A percentile compares a stretch with the other conserved stretches of the same genome.
Conservation (phyloP, 495 filamentous ascomycete species). For the Podospora conica region DNA sequence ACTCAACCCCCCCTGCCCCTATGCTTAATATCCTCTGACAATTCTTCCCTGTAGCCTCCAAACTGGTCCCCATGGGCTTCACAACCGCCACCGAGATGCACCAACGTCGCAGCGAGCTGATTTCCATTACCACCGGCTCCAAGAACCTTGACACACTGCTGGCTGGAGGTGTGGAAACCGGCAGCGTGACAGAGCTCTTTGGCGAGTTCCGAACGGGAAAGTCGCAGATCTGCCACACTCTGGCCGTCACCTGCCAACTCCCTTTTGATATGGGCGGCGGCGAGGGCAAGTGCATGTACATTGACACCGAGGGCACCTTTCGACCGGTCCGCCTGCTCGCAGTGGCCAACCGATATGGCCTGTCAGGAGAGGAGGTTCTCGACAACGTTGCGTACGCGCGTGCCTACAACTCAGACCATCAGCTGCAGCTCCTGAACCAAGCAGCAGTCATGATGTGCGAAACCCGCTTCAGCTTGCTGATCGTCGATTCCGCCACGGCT, state of each 20-base stretch:
- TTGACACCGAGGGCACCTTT: conserved; percentile 97
- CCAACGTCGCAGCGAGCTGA: conserved; percentile 86
- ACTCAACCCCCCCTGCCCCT: neutral
- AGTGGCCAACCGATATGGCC: conserved; percentile 87
- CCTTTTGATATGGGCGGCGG: conserved; percentile 99
- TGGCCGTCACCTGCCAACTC: conserved; percentile 96
- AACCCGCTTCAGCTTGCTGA: conserved; percentile 88
- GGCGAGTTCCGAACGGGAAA: conserved; percentile 98
- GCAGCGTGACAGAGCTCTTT: conserved; percentile 97
- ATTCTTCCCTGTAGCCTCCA: conserved; percentile 58
- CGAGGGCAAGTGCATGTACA: conserved; percentile 98
- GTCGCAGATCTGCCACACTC: conserved; percentile 95
- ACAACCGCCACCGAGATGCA: conserved; percentile 99
- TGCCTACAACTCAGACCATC: conserved; percentile 97
- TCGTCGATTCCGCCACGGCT: conserved; percentile 92
- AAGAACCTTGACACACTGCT: conserved; percentile 94
- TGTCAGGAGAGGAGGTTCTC: conserved; percentile 93
- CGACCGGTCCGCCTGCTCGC: conserved; percentile 83
- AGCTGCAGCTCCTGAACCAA: conserved; percentile 88
- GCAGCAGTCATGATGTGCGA: conserved; percentile 99
- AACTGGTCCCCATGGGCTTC: conserved; percentile 96
- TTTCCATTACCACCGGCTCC: conserved; percentile 94
- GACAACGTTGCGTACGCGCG: conserved; percentile 98
- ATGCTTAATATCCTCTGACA: conserved; percentile 8
- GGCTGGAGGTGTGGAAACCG: conserved; percentile 91